Base-by-base conservation (phyloP, 1,284 basidiomycete genomes). In the Acaromyces ingoldii region DNA sequence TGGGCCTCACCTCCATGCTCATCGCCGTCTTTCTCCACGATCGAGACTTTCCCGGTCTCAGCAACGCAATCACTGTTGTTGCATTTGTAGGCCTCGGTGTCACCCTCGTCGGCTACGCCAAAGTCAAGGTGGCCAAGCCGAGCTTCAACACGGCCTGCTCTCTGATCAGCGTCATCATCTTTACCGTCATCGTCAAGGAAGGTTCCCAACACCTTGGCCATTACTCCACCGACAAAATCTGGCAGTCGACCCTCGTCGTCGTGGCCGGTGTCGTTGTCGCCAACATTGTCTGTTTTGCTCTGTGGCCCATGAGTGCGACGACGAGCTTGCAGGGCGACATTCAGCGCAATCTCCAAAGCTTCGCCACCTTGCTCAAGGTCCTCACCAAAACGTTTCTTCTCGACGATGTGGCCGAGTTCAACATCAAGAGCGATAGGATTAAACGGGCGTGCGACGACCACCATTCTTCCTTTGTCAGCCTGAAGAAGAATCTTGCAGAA, bases 221-320 rank as follows among this genome's bases (percentile, higher is more conserved):
- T 19, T 77, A 77, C 49, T 66, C 70, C 29, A 59, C 62, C 1
- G 63, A 72, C 22, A 72, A 75, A 44, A 72, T 76, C 7, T 62
- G 66, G 13, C 75, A 76, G 45, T 66, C 75, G 17, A 55, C 67
- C 0, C 81, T 87, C 55, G 88, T 92, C 74, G 85, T 93, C 38
- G 53, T 87, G 31, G 81, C 85, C 48, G 92, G 91, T 40, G 83
- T 85, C 0, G 57, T 79, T 15, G 83, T 91, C 60, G 86, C 89
- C 31, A 93, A 92, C 72, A 36, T 88, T 15, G 84, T 91, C 33
- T 97, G 91, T 76, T 86, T 86, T 67, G 63, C 81, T 30, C 75
- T 97, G 9, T 93, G 89, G 74, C 89, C 89, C 79, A 25, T 85
- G 82, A 87, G 85, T 31, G 92, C 92, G 0, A 89, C 88, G 0